These are phyloP conservation scores for Wickerhamiella galacta DNA, from an alignment of 805 yeast genomes.

Conservation along the genomic window DNA sequence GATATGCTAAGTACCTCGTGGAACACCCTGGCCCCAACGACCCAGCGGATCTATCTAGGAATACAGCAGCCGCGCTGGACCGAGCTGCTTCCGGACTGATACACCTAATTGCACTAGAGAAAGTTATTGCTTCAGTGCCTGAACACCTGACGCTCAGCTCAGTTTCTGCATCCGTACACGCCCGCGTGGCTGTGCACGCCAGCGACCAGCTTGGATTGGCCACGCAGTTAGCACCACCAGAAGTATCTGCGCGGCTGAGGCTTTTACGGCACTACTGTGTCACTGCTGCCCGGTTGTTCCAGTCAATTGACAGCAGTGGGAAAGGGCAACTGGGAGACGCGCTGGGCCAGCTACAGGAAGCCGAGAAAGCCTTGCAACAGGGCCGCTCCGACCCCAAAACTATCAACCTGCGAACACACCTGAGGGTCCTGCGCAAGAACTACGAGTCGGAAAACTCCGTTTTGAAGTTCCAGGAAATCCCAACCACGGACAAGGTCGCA, in stretches of 20 bases:
- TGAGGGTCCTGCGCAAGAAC: constrained; percentile 8
- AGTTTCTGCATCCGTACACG: constrained; percentile 16
- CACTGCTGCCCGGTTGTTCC: constrained; percentile 16
- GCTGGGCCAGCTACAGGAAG: constrained; percentile 12
- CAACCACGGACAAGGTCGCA: constrained; percentile 13
- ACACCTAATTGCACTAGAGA: constrained; percentile 17
- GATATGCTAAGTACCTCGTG: constrained; percentile 13
- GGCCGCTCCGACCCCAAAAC: constrained; percentile 8
- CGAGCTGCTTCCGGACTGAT: constrained; percentile 16
- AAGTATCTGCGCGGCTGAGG: constrained; percentile 16
- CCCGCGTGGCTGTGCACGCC: constrained; percentile 20
- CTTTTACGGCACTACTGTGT: constrained; percentile 14
- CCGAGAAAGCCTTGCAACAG: constrained; percentile 6
- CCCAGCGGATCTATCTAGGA: constrained; percentile 13
- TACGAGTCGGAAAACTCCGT: constrained; percentile 19
- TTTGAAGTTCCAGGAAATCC: constrained; percentile 20
- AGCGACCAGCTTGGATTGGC: constrained; percentile 19
- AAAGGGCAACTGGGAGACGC: constrained; percentile 18
- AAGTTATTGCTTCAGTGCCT: constrained; percentile 12
- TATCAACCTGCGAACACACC: too few relatives aligned
- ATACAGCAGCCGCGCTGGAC: constrained; percentile 13
- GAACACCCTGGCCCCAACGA: constrained; percentile 8
- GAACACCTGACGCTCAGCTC: constrained; percentile 6
- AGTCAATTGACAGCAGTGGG: constrained; percentile 17
- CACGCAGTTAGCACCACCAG: constrained; percentile 11